Percentiles rank a stretch among this genome's conserved stretches.
Evolutionary conservation across 2,329 filamentous ascomycete species (phyloP).

Genomic region (Coniochaeta prunicola): DNA sequence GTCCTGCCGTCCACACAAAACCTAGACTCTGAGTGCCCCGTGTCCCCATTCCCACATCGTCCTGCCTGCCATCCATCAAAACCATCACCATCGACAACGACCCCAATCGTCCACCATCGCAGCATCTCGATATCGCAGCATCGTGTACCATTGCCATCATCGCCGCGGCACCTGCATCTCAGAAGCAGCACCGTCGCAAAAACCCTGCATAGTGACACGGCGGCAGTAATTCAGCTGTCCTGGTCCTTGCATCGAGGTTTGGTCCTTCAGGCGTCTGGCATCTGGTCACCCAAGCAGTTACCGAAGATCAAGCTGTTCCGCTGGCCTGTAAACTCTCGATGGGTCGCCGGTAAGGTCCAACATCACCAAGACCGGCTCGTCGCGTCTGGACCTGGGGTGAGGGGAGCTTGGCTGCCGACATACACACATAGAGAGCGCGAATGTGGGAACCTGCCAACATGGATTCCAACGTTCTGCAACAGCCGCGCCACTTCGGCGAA

Average conservation of each 20-base stretch:
- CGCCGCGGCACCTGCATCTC: not conserved
- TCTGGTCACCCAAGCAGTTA: not conserved
- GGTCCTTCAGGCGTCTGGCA: not conserved
- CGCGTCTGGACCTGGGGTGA: not conserved
- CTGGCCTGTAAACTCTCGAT: not conserved
- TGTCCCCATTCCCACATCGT: not conserved
- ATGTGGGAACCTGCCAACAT: conserved; percentile 22
- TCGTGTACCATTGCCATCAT: not conserved
- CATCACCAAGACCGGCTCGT: not conserved
- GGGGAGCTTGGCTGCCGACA: not conserved
- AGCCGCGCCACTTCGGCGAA: conserved; percentile 29
- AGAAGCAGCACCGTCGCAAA: not conserved
- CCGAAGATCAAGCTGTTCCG: not conserved
- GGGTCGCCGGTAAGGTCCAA: not conserved
- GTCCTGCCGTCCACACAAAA: not conserved
- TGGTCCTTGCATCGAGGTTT: not conserved
- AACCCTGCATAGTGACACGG: not conserved
- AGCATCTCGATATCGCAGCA: not conserved
- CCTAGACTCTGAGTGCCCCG: not conserved
- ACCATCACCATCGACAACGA: not conserved
- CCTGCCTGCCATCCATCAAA: not conserved
- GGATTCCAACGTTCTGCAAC: conserved; percentile 42
- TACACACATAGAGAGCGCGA: not conserved
- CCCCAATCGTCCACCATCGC: no score
- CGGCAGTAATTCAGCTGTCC: not conserved